Percentiles rank a stretch among this genome's conserved stretches.
phyloP scores from a whole-genome alignment of 306 rosid species.

The Biancaea sappan region DNA sequence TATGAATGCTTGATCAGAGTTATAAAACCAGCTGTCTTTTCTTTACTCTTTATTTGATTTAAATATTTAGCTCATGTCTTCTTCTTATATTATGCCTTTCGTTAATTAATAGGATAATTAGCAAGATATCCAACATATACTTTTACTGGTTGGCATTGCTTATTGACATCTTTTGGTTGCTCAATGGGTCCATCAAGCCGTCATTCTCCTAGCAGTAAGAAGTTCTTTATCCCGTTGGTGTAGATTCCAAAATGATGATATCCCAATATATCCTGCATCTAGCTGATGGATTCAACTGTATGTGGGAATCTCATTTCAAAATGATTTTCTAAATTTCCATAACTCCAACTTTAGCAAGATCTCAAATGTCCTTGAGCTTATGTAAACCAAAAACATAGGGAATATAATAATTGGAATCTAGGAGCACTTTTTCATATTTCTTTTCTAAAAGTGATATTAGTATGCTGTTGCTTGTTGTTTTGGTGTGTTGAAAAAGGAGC shows the following conservation, averaged over 20 bases:
- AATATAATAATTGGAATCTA: slow-evolving; percentile 43
- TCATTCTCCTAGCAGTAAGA: neutral
- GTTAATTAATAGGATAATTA: neutral
- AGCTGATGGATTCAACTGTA: neutral
- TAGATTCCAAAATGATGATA: slow-evolving; percentile 5
- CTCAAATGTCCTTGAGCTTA: neutral
- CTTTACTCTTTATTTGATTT: no score
- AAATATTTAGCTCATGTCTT: no score
- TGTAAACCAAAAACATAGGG: neutral
- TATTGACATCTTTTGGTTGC: neutral
- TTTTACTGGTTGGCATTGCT: neutral
- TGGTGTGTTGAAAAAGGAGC: slow-evolving; percentile 34
- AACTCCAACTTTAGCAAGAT: neutral
- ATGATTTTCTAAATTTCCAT: neutral
- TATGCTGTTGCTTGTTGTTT: neutral
- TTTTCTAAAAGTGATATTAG: slow-evolving; percentile 4
- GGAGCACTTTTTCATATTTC: slow-evolving; percentile 39
- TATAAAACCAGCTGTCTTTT: neutral
- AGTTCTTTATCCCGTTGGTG: neutral
- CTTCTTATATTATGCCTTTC: no score
- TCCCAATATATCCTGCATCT: slow-evolving; percentile 12
- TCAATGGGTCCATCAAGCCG: neutral
- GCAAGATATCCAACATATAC: neutral
- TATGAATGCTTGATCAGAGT: slow-evolving; percentile 8
- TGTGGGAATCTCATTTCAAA: neutral